Conservation (phyloP, 176 grass and related monocot genomes). For the Canna indica region DNA sequence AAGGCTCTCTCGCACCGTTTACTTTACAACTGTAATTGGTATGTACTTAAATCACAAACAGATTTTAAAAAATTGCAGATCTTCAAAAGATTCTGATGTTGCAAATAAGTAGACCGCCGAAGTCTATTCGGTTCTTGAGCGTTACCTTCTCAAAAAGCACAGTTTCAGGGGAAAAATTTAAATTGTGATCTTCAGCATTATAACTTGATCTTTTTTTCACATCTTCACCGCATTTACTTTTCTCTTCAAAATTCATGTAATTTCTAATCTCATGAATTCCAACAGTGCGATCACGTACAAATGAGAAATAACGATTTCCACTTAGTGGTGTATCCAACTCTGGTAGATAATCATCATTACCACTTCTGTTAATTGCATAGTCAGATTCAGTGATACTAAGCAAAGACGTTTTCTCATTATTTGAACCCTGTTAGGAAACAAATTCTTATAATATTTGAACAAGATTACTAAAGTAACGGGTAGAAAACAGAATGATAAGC, state of each 20-base stretch:
- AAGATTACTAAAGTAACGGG: background rate
- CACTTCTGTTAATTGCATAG: conserved; percentile 10
- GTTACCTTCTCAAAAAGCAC: conserved; percentile 23
- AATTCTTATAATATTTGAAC: background rate
- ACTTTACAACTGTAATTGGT: no score
- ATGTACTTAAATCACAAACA: no score
- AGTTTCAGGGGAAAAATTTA: conserved; percentile 14
- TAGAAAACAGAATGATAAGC: background rate
- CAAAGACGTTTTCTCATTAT: conserved; percentile 15
- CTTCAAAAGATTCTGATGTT: conserved; percentile 24
- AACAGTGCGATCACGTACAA: background rate
- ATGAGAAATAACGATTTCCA: conserved; percentile 16
- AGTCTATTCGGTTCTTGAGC: conserved; percentile 27
- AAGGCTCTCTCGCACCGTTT: no score
- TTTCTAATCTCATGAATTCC: conserved; percentile 12
- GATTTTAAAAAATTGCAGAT: background rate
- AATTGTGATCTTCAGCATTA: conserved; percentile 26
- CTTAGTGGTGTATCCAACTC: conserved; percentile 17
- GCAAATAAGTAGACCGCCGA: conserved; percentile 25
- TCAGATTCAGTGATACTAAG: conserved; percentile 17
- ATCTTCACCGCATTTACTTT: background rate
- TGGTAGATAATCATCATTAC: conserved; percentile 12
- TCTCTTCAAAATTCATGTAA: conserved; percentile 11
- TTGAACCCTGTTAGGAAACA: conserved; percentile 19
- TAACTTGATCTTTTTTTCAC: conserved; percentile 23